Base-by-base conservation (phyloP, 176 grass and related monocot genomes). In the Oryza nivara region DNA sequence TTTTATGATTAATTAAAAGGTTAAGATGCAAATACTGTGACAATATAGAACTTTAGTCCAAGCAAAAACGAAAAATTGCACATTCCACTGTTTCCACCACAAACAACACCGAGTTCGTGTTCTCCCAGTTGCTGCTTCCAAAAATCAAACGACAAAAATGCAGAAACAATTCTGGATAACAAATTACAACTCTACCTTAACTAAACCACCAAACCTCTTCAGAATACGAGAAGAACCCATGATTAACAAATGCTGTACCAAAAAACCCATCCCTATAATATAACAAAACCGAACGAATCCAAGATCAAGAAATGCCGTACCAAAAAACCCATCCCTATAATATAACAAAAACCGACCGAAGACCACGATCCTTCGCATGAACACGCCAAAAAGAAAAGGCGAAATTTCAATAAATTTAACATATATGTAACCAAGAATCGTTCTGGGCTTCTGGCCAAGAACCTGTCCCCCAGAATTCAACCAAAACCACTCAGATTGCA, bases 311-410 rank as follows among this genome's bases (percentile, higher is more conserved):
- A 47, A 4, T 23, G 5, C 7, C 20, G 7, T 70, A 64, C 58
- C 20, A 36, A 71, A 85, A 0, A 35, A 35, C 0, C 38, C 16
- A 5, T 65, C 10, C 20, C 19, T 17, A 72, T 8, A 34, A 74
- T 79, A 35, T 46, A 78, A 72, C 67, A 80, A 86, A 44, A 74
- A 35, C 32, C 65, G 11, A 69, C 32, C 38, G 9, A 45, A 81
- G 9, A 80, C 11, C 26, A 48, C 41, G 5, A 85, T 20, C 26
- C 25, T 1, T 47, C 65, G 16, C 36, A 77, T 34, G 4, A 67
- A 44, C 17, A 9, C 5, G 45, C 56, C 16, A 58, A 81, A 32
- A 76, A 8, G 14, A 67, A 76, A 81, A 58, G n/a, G 61, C 26
- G 25, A 38, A 52, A 58, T 1, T 17, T 17, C 16, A 58, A 28